Evolutionary conservation across 352 stramenopile genomes (phyloP).

Genomic region (Phytophthora litchii): DNA sequence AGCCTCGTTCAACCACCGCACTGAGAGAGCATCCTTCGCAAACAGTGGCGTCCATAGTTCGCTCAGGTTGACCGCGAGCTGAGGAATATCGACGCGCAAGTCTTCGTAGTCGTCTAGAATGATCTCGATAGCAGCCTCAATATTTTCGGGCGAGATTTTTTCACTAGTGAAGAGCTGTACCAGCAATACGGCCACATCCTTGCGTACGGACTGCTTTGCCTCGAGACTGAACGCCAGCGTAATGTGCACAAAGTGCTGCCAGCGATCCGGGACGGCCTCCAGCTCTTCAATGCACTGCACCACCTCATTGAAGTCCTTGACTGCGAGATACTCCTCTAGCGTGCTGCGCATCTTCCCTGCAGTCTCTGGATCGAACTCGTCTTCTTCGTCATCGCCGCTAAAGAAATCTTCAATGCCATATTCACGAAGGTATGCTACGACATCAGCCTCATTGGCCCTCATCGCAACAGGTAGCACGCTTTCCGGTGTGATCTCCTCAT

Average conservation of each 20-base stretch:
- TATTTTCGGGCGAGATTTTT: slow-evolving; percentile 53
- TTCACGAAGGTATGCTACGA: slow-evolving; percentile 66
- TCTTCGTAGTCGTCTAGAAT: slow-evolving; percentile 77
- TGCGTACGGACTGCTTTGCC: slow-evolving; percentile 51
- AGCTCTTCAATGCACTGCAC: slow-evolving; percentile 81
- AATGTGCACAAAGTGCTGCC: slow-evolving; percentile 77
- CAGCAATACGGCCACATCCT: slow-evolving; percentile 51
- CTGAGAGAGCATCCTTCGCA: slow-evolving; percentile 44
- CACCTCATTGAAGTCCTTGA: slow-evolving; percentile 79
- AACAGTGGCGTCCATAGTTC: slow-evolving; percentile 73
- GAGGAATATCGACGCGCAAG: slow-evolving; percentile 76
- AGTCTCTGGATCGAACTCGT: slow-evolving; percentile 66
- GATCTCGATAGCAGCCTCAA: slow-evolving; percentile 60
- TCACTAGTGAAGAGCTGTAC: slow-evolving; percentile 45
- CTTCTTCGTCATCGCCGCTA: slow-evolving; percentile 51
- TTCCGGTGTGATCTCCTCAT: slow-evolving; percentile 74
- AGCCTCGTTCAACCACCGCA: slow-evolving; percentile 59
- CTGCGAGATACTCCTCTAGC: slow-evolving; percentile 77
- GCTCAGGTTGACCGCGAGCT: slow-evolving; percentile 57
- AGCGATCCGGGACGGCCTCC: slow-evolving; percentile 41
- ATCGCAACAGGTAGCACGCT: slow-evolving; percentile 53
- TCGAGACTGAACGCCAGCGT: slow-evolving; percentile 55
- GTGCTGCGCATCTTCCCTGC: slow-evolving; percentile 72
- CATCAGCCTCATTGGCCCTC: slow-evolving; percentile 45
- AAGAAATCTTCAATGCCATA: slow-evolving; percentile 77